Evolutionary conservation across 179 eudicot genomes (phyloP), one percentile per base, ranked within the genome.

Genomic region (Spergularia azorica): DNA sequence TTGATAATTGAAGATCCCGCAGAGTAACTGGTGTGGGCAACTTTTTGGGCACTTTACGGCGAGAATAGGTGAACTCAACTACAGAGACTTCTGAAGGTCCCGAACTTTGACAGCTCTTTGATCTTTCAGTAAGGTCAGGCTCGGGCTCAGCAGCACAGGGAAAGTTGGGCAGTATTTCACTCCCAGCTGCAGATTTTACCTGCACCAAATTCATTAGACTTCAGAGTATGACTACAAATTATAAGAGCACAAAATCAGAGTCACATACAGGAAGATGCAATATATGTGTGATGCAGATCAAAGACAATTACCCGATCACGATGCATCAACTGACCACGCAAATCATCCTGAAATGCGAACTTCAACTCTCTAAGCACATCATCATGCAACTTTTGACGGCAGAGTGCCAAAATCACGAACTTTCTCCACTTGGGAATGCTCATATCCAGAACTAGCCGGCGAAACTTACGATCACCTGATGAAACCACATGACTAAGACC

Each of bases 331-430:
- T 81, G 79, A 41, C 74, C 60, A 78, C 84, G 81, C 64, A 78
- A 68, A 75, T 74, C 72, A 50, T 88, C 87, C 55, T 83, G 74
- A 79, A 84, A 85, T 75, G 84, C 70, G 15, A 86, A 74, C 68
- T 85, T 84, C 92, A 89, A 94, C 58, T 88, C 92, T 68, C 85
- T 83, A 15, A 90, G 86, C 75, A 88, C 94, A 72, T 74, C 86
- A 36, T 89, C 88, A 75, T 91, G 95, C 78, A 95, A 83, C 87
- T 84, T 93, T 84, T 84, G 89, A 55, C 94, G 88, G 73, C 84
- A 85, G 71, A 87, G 81, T 64, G 97, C 89, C 86, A 89, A 78
- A 63, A 76, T 81, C 57, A 85, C 81, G 71, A 81, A 77, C 62
- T 80, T 81, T 60, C 74, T 77, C 43, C 82, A 73, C 79, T 80